phyloP scores from a whole-genome alignment of 2,329 filamentous ascomycete genomes.

The Alternaria gansuensis region DNA sequence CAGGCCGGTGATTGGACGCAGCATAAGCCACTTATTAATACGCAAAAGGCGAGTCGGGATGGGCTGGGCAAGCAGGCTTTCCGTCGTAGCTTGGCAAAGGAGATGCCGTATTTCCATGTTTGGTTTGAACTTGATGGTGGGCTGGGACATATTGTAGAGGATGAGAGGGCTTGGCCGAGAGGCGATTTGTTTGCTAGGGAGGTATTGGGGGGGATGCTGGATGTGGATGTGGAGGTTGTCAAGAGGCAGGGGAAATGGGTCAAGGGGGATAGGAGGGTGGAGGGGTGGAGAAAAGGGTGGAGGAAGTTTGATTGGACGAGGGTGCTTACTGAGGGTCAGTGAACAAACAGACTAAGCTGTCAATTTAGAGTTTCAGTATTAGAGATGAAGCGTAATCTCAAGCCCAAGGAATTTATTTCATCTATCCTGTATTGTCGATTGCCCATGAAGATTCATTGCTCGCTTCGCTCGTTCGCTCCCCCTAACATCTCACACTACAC shows the following conservation, averaged over 20 bases:
- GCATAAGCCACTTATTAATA: constrained; percentile 94
- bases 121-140: constrained; percentile 96
- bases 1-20: constrained; percentile 94
- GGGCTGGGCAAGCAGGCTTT: constrained; percentile 84
- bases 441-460: constrained; percentile 13
- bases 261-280: constrained; percentile 71
- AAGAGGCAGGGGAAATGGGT: constrained; percentile 91
- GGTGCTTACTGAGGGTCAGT: constrained; percentile 62
- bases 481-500: constrained; percentile 7
- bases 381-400: background rate
- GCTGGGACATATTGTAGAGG: constrained; percentile 90
- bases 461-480: constrained; percentile 2
- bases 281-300: constrained; percentile 85
- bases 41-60: constrained; percentile 68
- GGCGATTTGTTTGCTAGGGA: constrained; percentile 94
- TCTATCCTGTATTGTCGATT: constrained; percentile 20
- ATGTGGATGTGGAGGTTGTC: constrained; percentile 79
- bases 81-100: constrained; percentile 81
- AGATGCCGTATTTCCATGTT: constrained; percentile 97
- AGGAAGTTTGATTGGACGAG: constrained; percentile 90
- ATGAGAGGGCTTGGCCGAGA: constrained; percentile 82
- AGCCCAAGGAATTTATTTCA: constrained; percentile 13
- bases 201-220: constrained; percentile 90
- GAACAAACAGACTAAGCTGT: background rate
- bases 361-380: background rate